These are phyloP conservation scores for Venturia carpophila DNA, from an alignment of 2,329 filamentous ascomycete genomes.

Conservation along the genomic window DNA sequence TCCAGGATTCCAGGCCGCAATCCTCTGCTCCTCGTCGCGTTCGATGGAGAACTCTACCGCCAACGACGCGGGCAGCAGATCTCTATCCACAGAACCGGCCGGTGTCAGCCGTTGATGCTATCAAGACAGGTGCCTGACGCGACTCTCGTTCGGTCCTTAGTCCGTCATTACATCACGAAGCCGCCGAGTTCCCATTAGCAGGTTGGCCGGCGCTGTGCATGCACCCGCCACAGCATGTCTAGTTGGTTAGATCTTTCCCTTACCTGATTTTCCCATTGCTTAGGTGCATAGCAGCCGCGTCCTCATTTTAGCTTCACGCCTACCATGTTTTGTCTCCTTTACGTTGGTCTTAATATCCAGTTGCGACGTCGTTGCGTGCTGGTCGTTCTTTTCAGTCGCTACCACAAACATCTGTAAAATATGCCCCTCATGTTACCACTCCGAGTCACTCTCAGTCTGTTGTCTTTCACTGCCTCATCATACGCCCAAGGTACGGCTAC, in stretches of 20 bases:
- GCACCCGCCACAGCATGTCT: not conserved
- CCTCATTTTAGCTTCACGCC: not conserved
- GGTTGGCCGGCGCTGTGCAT: not conserved
- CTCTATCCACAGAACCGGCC: not conserved
- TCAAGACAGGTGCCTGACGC: not conserved
- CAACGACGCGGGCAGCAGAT: too few relatives aligned
- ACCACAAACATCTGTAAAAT: not conserved
- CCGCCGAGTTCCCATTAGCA: not conserved
- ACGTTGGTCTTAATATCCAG: not conserved
- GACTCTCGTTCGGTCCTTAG: not conserved
- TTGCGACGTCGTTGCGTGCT: not conserved
- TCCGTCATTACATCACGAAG: constrained; percentile 7
- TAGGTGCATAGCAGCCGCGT: not conserved
- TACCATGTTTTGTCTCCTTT: not conserved
- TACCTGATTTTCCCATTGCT: not conserved
- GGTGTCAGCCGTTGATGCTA: not conserved
- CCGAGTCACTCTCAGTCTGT: not conserved
- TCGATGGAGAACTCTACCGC: too few relatives aligned
- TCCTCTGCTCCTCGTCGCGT: not conserved
- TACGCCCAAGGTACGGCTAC: not conserved
- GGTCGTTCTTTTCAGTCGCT: not conserved
- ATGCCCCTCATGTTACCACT: not conserved
- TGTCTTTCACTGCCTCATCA: not conserved
- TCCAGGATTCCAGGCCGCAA: not conserved
- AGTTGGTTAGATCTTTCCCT: not conserved